A percentile compares a stretch with the other conserved stretches of the same genome.
These are phyloP conservation scores for Vaccinium vitisidaea DNA, from an alignment of 148 eudicot genomes.

Conservation along the genomic window DNA sequence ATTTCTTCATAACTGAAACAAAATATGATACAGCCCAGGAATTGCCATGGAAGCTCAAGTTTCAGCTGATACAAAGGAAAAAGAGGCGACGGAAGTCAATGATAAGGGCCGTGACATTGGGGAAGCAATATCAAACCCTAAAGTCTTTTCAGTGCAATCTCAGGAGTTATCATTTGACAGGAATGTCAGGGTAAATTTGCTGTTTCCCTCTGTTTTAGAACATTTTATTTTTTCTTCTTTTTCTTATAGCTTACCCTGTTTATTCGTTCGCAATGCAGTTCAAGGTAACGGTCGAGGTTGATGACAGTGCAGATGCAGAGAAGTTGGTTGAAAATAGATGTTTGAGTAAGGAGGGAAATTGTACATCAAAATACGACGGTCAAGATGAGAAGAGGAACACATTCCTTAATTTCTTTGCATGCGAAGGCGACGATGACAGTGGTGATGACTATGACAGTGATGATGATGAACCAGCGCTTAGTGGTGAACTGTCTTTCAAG, in stretches of 20 bases:
- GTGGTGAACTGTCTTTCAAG: slow-evolving; percentile 32
- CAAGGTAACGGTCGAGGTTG: slow-evolving; percentile 23
- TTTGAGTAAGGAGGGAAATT: slow-evolving; percentile 44
- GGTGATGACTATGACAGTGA: slow-evolving; percentile 27
- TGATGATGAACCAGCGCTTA: slow-evolving; percentile 32
- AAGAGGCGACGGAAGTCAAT: slow-evolving; percentile 23
- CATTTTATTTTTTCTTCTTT: too few relatives aligned
- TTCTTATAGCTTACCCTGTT: too few relatives aligned
- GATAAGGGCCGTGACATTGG: slow-evolving; percentile 18
- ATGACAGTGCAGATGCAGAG: slow-evolving; percentile 33
- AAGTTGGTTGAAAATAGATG: slow-evolving; percentile 32
- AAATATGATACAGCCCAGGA: slow-evolving; percentile 36
- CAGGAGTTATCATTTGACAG: slow-evolving; percentile 19
- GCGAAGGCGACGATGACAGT: slow-evolving; percentile 23
- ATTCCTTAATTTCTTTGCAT: slow-evolving; percentile 20
- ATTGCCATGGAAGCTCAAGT: slow-evolving; percentile 23
- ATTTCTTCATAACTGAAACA: neutral
- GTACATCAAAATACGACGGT: slow-evolving; percentile 30
- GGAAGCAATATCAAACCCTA: slow-evolving; percentile 26
- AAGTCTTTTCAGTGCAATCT: slow-evolving; percentile 33
- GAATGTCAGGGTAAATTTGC: slow-evolving; percentile 35
- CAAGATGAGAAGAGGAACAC: slow-evolving; percentile 9
- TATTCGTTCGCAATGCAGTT: slow-evolving; percentile 30
- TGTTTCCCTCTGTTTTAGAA: neutral
- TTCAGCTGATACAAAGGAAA: slow-evolving; percentile 27